These are phyloP conservation scores for Solanum rostratum DNA, from an alignment of 257 asterid species.

Conservation along the genomic window DNA sequence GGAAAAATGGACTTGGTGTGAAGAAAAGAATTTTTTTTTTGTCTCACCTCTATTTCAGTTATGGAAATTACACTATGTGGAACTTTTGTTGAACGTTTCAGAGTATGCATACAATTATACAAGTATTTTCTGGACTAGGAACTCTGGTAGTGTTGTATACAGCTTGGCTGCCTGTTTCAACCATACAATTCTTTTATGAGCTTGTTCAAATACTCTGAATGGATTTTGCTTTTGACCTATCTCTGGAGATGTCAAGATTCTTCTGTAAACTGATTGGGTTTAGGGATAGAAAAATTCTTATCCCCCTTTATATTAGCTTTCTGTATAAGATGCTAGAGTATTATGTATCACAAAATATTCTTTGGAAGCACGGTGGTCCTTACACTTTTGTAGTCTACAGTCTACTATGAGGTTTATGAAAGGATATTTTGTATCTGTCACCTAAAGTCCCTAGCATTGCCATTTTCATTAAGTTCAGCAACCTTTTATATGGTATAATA, in stretches of 20 bases:
- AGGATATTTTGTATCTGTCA: not conserved
- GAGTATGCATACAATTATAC: not conserved
- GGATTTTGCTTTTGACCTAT: not conserved
- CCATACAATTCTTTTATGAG: not conserved
- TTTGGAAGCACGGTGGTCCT: not conserved
- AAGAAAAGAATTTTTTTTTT: not conserved
- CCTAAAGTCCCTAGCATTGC: not conserved
- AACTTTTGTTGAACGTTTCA: not conserved
- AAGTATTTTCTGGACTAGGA: too few relatives aligned
- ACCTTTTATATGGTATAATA: not conserved
- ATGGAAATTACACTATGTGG: not conserved
- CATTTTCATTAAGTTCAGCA: not conserved
- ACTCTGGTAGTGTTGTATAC: not conserved
- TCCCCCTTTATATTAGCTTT: not conserved
- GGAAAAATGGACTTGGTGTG: not conserved
- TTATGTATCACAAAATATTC: not conserved
- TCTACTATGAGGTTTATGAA: not conserved
- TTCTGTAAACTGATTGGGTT: not conserved
- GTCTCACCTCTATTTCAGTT: not conserved
- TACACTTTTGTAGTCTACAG: not conserved
- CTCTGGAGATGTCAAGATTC: not conserved
- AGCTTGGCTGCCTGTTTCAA: not conserved
- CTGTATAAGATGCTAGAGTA: not conserved
- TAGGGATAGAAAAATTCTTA: not conserved
- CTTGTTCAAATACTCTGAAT: not conserved